Evolutionary conservation across 805 yeast species (phyloP).

Genomic region (Wickerhamiella alocasiicola): DNA sequence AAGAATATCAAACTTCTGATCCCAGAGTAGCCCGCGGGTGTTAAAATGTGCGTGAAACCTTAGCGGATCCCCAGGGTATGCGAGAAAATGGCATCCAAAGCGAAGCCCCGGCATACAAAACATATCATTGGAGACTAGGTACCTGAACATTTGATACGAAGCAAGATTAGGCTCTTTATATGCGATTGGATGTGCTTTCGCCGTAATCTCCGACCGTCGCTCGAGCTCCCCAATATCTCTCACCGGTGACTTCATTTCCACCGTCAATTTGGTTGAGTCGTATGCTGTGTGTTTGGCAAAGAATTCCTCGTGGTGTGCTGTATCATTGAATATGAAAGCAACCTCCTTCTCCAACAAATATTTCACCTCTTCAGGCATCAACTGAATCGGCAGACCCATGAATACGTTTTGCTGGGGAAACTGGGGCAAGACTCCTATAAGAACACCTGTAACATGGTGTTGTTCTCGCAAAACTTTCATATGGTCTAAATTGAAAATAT

Average conservation of each 20-base stretch:
- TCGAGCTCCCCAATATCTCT: not conserved
- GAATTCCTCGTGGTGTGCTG: slow-evolving; percentile 21
- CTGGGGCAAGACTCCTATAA: slow-evolving; percentile 71
- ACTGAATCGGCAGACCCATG: slow-evolving; percentile 66
- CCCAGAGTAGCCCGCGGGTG: slow-evolving; percentile 39
- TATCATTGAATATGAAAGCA: slow-evolving; percentile 34
- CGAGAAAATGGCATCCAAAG: slow-evolving; percentile 80
- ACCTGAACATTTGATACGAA: slow-evolving; percentile 30
- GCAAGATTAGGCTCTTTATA: slow-evolving; percentile 10
- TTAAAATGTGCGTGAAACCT: slow-evolving; percentile 80
- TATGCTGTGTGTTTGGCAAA: not conserved
- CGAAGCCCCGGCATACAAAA: slow-evolving; percentile 72
- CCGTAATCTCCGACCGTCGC: slow-evolving; percentile 5
- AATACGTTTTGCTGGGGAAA: slow-evolving; percentile 94
- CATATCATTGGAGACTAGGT: slow-evolving; percentile 36
- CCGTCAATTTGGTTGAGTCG: not conserved
- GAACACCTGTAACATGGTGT: slow-evolving; percentile 59
- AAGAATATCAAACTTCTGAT: slow-evolving; percentile 42
- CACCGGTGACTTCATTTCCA: not conserved
- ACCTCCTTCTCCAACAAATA: slow-evolving; percentile 44
- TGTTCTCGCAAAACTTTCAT: slow-evolving; percentile 41
- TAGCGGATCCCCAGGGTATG: slow-evolving; percentile 92
- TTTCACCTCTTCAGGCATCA: slow-evolving; percentile 59
- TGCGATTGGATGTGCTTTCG: slow-evolving; percentile 3
- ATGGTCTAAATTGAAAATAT: slow-evolving; percentile 47